Evolutionary conservation across 768 basidiomycete genomes (phyloP).

Genomic region (Jaapia argillacea): DNA sequence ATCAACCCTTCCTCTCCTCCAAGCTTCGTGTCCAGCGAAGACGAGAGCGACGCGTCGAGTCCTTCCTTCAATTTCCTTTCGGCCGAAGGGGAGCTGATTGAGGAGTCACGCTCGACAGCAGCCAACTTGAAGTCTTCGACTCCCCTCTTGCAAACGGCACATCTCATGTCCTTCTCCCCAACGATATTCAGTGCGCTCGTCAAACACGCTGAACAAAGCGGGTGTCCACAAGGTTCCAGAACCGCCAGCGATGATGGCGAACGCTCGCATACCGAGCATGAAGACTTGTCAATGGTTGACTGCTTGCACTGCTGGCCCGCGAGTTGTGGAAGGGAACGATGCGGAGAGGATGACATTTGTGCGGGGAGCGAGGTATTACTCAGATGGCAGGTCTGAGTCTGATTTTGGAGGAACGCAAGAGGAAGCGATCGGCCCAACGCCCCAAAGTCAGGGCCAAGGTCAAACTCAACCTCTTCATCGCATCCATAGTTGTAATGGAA

Average conservation of each 20-base stretch:
- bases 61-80: not conserved
- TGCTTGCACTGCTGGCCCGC: too few species aligned
- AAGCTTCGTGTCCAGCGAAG: too few species aligned
- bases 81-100: not conserved
- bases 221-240: slow-evolving; percentile 66
- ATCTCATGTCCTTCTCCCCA: slow-evolving; percentile 82
- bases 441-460: slow-evolving; percentile 7
- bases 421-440: slow-evolving; percentile 6
- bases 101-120: slow-evolving; percentile 5
- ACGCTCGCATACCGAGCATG: slow-evolving; percentile 59
- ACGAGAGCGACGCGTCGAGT: not conserved
- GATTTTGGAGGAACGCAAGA: too few species aligned
- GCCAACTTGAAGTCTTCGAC: slow-evolving; percentile 54
- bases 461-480: slow-evolving; percentile 14
- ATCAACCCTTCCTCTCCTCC: too few species aligned
- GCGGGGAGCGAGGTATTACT: too few species aligned
- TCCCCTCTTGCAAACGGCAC: slow-evolving; percentile 64
- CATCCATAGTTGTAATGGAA: slow-evolving; percentile 3
- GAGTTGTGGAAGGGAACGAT: too few species aligned
- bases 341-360: too few species aligned
- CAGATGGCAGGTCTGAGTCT: too few species aligned
- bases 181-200: slow-evolving; percentile 85
- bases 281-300: slow-evolving; percentile 18
- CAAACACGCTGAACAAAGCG: slow-evolving; percentile 71
- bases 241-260: slow-evolving; percentile 42